Evolutionary conservation across 179 eudicot species (phyloP).

Genomic region (Beta macrorhiza): DNA sequence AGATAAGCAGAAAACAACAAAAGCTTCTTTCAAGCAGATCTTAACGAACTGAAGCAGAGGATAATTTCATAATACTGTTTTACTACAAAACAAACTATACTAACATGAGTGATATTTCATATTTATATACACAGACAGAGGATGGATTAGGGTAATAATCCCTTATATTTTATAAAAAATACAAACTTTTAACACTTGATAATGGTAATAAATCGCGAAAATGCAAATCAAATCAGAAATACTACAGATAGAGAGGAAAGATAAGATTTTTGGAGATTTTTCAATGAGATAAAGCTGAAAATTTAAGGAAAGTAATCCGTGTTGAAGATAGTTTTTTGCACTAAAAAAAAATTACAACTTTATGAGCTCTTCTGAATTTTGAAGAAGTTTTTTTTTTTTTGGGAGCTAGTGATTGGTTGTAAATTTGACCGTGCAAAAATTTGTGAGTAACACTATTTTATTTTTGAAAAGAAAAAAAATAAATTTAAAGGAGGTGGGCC

Average conservation of each 20-base stretch:
- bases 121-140: constrained; percentile 14
- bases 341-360: neutral
- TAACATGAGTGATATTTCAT: neutral
- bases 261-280: neutral
- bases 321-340: constrained; percentile 9
- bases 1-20: constrained; percentile 28
- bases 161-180: neutral
- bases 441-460: neutral
- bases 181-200: neutral
- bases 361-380: neutral
- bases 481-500: constrained; percentile 12
- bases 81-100: constrained; percentile 12
- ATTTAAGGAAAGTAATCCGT: constrained; percentile 12
- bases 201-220: neutral
- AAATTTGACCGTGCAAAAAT: constrained; percentile 6
- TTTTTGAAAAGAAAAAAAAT: too few species aligned
- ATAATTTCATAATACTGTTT: neutral
- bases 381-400: neutral
- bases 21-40: constrained; percentile 33
- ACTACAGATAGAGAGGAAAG: too few species aligned
- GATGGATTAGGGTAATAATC: too few species aligned
- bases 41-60: constrained; percentile 33
- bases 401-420: constrained; percentile 21
- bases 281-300: neutral
- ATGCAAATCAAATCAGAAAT: neutral